These are phyloP conservation scores for Pichia paraexigua DNA, from an alignment of 805 yeast genomes.

Conservation along the genomic window DNA sequence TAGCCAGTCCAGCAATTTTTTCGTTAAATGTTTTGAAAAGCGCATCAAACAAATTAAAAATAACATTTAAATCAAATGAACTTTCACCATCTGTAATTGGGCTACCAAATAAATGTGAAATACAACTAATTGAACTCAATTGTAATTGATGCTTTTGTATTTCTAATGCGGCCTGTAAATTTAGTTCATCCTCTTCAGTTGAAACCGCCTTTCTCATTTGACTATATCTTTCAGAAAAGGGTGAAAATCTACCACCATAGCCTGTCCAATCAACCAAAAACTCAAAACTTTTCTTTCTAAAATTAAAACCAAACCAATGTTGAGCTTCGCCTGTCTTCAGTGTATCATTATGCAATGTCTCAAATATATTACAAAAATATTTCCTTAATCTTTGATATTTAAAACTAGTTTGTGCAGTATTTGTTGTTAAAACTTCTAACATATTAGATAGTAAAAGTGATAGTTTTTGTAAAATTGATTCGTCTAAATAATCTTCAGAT, in stretches of 20 bases:
- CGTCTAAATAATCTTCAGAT: constrained; percentile 49
- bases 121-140: constrained; percentile 65
- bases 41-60: constrained; percentile 76
- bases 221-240: constrained; percentile 60
- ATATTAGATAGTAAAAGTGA: constrained; percentile 54
- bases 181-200: constrained; percentile 32
- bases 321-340: constrained; percentile 35
- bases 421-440: constrained; percentile 44
- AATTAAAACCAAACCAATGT: constrained; percentile 77
- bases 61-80: constrained; percentile 62
- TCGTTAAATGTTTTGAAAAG: constrained; percentile 55
- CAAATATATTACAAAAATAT: constrained; percentile 76
- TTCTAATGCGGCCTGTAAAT: constrained; percentile 70
- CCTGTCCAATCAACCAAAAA: constrained; percentile 94
- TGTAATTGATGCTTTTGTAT: constrained; percentile 67
- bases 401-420: constrained; percentile 53
- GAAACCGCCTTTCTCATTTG: constrained; percentile 39
- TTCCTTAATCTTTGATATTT: constrained; percentile 72
- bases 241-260: constrained; percentile 55
- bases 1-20: constrained; percentile 53
- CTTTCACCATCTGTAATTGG: constrained; percentile 43
- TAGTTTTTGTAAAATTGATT: constrained; percentile 57
- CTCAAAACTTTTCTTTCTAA: constrained; percentile 73
- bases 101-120: constrained; percentile 79
- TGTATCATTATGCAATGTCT: constrained; percentile 58